Percentiles rank a stretch among this genome's conserved stretches.
phyloP scores from a whole-genome alignment of 1,284 basidiomycete genomes.

The Cryptococcus wingfieldii region DNA sequence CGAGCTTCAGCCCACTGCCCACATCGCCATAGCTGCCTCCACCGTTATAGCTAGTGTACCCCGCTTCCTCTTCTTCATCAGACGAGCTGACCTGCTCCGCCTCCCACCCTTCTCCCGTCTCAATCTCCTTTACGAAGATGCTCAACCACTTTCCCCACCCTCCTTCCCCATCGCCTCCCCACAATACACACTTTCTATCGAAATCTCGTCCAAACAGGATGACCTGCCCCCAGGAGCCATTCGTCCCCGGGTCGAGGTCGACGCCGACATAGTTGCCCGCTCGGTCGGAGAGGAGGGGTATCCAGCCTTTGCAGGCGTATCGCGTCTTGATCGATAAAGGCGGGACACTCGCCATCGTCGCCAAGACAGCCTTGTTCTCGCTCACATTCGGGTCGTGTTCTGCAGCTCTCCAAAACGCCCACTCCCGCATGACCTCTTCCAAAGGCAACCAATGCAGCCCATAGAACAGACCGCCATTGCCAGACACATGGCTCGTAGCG shows the following conservation, averaged over 20 bases:
- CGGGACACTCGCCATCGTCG: constrained; percentile 83
- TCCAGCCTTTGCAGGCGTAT: constrained; percentile 93
- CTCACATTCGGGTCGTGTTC: constrained; percentile 72
- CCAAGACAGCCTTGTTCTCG: constrained; percentile 63
- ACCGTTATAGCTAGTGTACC: constrained; percentile 79
- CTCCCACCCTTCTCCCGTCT: constrained; percentile 81
- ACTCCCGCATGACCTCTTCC: constrained; percentile 86
- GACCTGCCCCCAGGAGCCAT: constrained; percentile 79
- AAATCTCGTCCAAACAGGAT: constrained; percentile 98
- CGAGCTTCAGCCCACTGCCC: constrained; percentile 61
- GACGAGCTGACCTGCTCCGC: constrained; percentile 55
- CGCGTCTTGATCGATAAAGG: constrained; percentile 82
- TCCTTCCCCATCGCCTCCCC: constrained; percentile 78
- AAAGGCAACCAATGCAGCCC: constrained; percentile 76
- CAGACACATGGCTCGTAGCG: constrained; percentile 63
- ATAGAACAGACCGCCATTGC: constrained; percentile 67
- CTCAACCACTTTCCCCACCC: constrained; percentile 96
- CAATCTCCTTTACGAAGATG: constrained; percentile 88
- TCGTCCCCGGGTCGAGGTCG: constrained; percentile 79
- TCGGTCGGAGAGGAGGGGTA: constrained; percentile 88
- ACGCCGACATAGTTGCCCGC: constrained; percentile 96
- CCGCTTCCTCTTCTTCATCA: constrained; percentile 64
- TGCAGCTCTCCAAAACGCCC: constrained; percentile 88
- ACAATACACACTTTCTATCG: constrained; percentile 94
- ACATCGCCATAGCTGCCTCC: constrained; percentile 67